Base-by-base conservation (phyloP, 768 basidiomycete species). In the Kwoniella botswanensis region DNA sequence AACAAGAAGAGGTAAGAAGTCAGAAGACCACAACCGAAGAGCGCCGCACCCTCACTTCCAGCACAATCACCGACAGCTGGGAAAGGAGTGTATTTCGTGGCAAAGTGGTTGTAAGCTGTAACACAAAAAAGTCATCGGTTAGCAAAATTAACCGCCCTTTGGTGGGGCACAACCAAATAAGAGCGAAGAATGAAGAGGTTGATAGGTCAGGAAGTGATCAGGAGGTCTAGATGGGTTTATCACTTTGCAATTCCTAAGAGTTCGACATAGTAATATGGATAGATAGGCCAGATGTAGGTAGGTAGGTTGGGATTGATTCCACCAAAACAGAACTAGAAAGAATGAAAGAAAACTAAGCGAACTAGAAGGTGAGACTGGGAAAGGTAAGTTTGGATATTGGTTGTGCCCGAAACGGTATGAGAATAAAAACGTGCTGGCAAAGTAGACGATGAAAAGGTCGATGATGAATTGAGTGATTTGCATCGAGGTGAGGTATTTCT, bases 401-500 rank as follows among this genome's bases (percentile, higher is more conserved):
- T 71, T 74, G 68, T 74, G 65, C 65, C 61, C 55, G 61, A 74
- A 68, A 66, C 73, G 71, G 60, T 73, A 67, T 57, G 70, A 70
- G 74, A 76, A 72, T 18, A 78, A 74, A 63, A 66, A 90, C 94
- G 77, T 81, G 93, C 95, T 94, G 81, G 93, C 97, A 76, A 95
- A 97, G 87, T 97, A 98, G 72, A 95, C 93, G 67, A 92, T 85
- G 83, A 88, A 88, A 21, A 99, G 85, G 85, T 99, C 96, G 80
- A 98, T 90, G 73, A 98, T 84, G 83, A 98, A 99, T 85, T 99
- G 97, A 24, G 88, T 88, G 78, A 99, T 99, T 86, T 99, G 97
- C 91, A 99, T 91, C 26, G 88, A 89, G 52, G 97, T 99, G 72
- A 98, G 85, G 85, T 99, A 94, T 85, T 94, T 94, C 87, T 99